Evolutionary conservation across 2,329 filamentous ascomycete species (phyloP).

Genomic region (Lachnellula subtilissima): DNA sequence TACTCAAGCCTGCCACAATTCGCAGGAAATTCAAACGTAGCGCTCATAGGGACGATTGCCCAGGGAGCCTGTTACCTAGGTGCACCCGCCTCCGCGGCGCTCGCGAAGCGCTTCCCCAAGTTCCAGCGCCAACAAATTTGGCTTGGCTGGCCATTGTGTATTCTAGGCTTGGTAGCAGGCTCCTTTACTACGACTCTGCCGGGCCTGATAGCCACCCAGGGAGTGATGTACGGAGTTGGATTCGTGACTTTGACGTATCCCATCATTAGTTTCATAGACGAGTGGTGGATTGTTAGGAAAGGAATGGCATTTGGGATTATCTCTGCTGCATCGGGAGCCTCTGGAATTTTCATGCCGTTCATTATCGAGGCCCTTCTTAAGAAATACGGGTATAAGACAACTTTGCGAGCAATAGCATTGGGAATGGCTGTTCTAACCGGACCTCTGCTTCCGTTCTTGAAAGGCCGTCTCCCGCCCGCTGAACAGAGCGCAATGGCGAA

Average conservation of each 20-base stretch:
- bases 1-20: constrained; percentile 59
- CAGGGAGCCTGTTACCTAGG: constrained; percentile 34
- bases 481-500: constrained; percentile 36
- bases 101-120: constrained; percentile 32
- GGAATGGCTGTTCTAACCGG: constrained; percentile 47
- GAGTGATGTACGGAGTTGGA: constrained; percentile 55
- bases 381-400: constrained; percentile 47
- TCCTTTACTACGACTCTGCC: constrained; percentile 49
- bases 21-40: constrained; percentile 43
- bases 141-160: constrained; percentile 37
- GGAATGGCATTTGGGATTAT: constrained; percentile 60
- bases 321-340: constrained; percentile 38
- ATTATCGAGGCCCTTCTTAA: constrained; percentile 49
- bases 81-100: constrained; percentile 31
- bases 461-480: constrained; percentile 44
- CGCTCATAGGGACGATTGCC: constrained; percentile 54
- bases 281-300: constrained; percentile 56
- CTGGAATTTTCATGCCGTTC: constrained; percentile 48
- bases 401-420: constrained; percentile 50
- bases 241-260: constrained; percentile 52
- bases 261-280: constrained; percentile 53
- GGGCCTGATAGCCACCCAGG: constrained; percentile 56
- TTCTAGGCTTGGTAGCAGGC: constrained; percentile 36
- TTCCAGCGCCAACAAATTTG: constrained; percentile 35
- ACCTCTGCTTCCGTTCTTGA: constrained; percentile 52